phyloP scores from a whole-genome alignment of 2,329 filamentous ascomycete genomes.

The Fusarium sambucinum region DNA sequence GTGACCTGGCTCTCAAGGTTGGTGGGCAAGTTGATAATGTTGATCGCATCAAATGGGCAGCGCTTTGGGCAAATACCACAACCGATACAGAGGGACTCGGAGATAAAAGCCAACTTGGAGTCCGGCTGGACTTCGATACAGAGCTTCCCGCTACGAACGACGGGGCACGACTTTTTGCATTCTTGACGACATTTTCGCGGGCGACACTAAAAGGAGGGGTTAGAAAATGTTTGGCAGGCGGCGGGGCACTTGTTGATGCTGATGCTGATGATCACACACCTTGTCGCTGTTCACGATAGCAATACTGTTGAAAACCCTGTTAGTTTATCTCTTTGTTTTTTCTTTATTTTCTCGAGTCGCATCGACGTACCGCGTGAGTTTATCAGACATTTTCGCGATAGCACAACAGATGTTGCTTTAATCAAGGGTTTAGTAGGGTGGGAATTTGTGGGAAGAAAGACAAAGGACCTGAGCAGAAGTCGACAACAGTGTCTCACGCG shows the following conservation, averaged over 20 bases:
- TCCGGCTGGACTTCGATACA: conserved; percentile 93
- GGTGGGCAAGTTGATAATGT: conserved; percentile 99
- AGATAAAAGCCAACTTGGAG: conserved; percentile 98
- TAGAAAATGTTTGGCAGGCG: conserved; percentile 46
- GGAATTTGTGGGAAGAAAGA: conserved; percentile 25
- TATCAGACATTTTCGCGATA: conserved; percentile 81
- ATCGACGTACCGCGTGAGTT: conserved; percentile 85
- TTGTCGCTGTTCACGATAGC: conserved; percentile 99
- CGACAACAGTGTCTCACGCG: conserved; percentile 33
- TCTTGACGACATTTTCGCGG: conserved; percentile 91
- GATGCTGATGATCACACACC: conserved; percentile 56
- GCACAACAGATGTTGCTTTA: conserved; percentile 37
- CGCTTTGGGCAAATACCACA: conserved; percentile 99
- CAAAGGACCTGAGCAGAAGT: conserved; percentile 12
- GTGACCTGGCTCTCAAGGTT: conserved; percentile 99
- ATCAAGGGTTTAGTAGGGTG: conserved; percentile 37
- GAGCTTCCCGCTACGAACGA: conserved; percentile 96
- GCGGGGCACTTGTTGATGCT: conserved; percentile 43
- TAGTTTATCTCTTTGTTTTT: conserved; percentile 34
- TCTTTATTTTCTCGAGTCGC: neutral
- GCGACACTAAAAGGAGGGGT: conserved; percentile 53
- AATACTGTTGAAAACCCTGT: conserved; percentile 73
- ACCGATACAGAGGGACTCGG: conserved; percentile 94
- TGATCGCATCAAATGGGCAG: conserved; percentile 98
- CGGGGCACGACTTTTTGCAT: conserved; percentile 98